Evolutionary conservation across 1,139 yeast genomes (phyloP).

Genomic region (Sugiyamaella sp.): DNA sequence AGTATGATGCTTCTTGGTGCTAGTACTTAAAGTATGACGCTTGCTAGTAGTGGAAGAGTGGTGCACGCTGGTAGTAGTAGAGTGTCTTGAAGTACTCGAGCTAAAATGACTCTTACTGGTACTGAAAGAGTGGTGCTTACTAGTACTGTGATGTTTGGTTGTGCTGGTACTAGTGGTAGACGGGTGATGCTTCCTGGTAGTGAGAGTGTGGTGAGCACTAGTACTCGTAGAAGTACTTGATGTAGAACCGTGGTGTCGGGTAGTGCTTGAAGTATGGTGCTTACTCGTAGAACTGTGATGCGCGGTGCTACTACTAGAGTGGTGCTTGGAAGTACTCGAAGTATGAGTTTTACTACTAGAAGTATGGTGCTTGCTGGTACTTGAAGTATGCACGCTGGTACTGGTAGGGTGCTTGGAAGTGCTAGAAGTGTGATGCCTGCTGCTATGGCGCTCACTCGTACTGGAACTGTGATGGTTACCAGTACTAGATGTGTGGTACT

Average conservation of each 20-base stretch:
- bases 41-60: neutral
- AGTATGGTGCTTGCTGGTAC: constrained; percentile 1
- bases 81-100: neutral
- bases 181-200: neutral
- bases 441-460: neutral
- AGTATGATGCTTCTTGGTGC: neutral
- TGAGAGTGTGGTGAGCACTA: neutral
- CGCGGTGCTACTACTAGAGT: neutral
- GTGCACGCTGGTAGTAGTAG: neutral
- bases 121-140: neutral
- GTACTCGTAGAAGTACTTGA: neutral
- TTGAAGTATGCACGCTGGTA: too few species aligned
- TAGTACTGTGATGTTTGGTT: neutral
- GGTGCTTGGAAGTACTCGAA: neutral
- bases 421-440: neutral
- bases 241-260: neutral
- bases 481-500: neutral
- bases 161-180: neutral
- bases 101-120: neutral
- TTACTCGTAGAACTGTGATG: neutral
- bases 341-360: too few species aligned
- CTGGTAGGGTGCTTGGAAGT: too few species aligned
- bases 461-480: neutral
- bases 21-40: neutral
- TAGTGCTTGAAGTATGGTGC: neutral